These are phyloP conservation scores for Aspergillus caelatus DNA, from an alignment of 2,329 filamentous ascomycete genomes.

Conservation along the genomic window DNA sequence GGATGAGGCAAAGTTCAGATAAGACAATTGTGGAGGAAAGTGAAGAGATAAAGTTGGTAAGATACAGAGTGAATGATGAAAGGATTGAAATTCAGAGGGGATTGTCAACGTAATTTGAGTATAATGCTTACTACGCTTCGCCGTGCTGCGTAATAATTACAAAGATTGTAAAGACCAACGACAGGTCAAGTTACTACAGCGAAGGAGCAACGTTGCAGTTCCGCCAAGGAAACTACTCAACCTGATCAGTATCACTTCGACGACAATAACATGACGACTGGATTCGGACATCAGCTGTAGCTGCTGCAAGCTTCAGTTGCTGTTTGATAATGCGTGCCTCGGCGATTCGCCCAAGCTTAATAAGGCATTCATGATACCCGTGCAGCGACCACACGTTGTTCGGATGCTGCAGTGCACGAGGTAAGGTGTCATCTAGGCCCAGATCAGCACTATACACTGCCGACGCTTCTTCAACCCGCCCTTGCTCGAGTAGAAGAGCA, in stretches of 20 bases:
- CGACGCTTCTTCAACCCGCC: conserved; percentile 58
- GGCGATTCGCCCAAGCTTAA: conserved; percentile 52
- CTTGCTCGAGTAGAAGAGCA: conserved; percentile 70
- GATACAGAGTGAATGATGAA: too few species aligned
- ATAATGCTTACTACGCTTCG: too few species aligned
- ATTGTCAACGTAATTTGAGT: neutral
- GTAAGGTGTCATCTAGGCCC: conserved; percentile 61
- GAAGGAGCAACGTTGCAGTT: neutral
- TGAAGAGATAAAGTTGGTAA: too few species aligned
- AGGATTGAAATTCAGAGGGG: too few species aligned
- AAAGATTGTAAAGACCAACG: neutral
- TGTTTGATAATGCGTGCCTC: conserved; percentile 54
- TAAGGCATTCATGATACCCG: conserved; percentile 71
- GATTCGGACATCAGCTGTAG: conserved; percentile 63
- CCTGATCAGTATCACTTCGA: conserved; percentile 3
- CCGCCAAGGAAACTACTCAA: neutral
- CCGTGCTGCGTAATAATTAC: neutral
- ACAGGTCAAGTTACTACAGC: neutral
- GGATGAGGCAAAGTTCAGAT: too few species aligned
- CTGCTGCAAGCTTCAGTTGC: conserved; percentile 56
- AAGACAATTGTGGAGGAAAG: too few species aligned
- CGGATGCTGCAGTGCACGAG: conserved; percentile 67
- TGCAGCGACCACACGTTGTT: conserved; percentile 77
- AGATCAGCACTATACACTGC: conserved; percentile 64
- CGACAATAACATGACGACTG: conserved; percentile 63